These are phyloP conservation scores for Anacardium occidentale DNA, from an alignment of 345 rosid species.

Conservation along the genomic window DNA sequence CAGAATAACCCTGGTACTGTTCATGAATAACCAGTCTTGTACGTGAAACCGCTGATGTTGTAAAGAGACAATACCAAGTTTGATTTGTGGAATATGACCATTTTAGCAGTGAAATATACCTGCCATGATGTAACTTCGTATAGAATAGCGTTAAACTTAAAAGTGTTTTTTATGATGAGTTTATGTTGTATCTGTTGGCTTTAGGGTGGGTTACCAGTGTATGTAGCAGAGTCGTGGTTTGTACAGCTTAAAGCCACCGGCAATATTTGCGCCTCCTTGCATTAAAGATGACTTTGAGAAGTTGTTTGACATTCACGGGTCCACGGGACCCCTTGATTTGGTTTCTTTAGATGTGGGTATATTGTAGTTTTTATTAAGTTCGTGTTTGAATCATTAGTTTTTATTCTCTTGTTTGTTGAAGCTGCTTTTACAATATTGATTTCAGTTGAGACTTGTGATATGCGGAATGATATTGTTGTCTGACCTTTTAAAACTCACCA, in stretches of 20 bases:
- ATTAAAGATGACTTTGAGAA: conserved; percentile 84
- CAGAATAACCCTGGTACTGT: background rate
- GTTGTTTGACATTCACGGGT: conserved; percentile 70
- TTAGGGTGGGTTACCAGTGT: conserved; percentile 94
- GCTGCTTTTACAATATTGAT: conserved; percentile 18
- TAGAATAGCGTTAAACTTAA: too few relatives aligned
- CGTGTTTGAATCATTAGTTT: background rate
- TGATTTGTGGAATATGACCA: too few relatives aligned
- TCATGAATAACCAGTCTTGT: too few relatives aligned
- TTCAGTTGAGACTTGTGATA: conserved; percentile 89
- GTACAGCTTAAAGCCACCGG: conserved; percentile 89
- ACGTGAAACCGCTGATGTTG: too few relatives aligned
- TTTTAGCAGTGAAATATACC: too few relatives aligned
- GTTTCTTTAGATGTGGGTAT: conserved; percentile 80
- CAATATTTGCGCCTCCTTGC: conserved; percentile 76
- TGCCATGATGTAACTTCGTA: too few relatives aligned
- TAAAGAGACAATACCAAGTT: too few relatives aligned
- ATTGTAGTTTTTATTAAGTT: conserved; percentile 18
- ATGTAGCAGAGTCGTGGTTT: conserved; percentile 84
- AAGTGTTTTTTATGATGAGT: background rate
- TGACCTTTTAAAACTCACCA: conserved; percentile 85
- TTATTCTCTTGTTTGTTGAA: background rate
- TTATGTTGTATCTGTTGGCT: conserved; percentile 5
- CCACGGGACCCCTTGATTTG: conserved; percentile 70
- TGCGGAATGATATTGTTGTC: conserved; percentile 78